Evolutionary conservation across 306 rosid genomes (phyloP).

Genomic region (Lupinus albus): DNA sequence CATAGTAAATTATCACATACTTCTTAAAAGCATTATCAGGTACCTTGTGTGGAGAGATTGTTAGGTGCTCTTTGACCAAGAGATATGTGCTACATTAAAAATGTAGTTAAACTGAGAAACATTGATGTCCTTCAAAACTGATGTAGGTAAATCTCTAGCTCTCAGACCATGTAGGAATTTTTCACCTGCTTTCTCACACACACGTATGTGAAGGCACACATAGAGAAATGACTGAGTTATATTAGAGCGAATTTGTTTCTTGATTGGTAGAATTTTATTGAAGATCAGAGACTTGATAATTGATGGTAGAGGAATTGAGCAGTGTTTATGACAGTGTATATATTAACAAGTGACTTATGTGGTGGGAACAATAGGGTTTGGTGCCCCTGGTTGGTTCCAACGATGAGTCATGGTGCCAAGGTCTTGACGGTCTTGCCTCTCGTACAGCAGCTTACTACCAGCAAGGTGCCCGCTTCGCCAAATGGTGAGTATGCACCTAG

Average conservation of each 20-base stretch:
- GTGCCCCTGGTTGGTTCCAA: slow-evolving; percentile 81
- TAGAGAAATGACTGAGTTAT: neutral
- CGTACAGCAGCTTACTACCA: slow-evolving; percentile 89
- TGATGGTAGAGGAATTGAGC: neutral
- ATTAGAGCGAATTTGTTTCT: too few relatives aligned
- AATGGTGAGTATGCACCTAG: slow-evolving; percentile 61
- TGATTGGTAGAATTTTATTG: neutral
- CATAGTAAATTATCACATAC: neutral
- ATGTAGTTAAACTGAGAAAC: too few relatives aligned
- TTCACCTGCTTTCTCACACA: too few relatives aligned
- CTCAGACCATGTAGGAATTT: too few relatives aligned
- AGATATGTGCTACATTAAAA: too few relatives aligned
- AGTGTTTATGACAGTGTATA: neutral
- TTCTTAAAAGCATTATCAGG: neutral
- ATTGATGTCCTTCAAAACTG: too few relatives aligned
- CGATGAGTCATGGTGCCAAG: slow-evolving; percentile 91
- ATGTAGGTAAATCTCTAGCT: too few relatives aligned
- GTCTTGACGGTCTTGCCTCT: slow-evolving; percentile 85
- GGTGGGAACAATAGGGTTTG: slow-evolving; percentile 66
- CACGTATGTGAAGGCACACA: neutral
- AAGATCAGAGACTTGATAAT: neutral
- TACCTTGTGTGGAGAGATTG: too few relatives aligned
- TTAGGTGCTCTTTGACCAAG: too few relatives aligned
- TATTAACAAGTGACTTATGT: slow-evolving; percentile 30
- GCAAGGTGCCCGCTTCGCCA: slow-evolving; percentile 97